A percentile compares a stretch with the other conserved stretches of the same genome.
Evolutionary conservation across 2,329 filamentous ascomycete genomes (phyloP).

Genomic region (Thermoascus crustaceus): DNA sequence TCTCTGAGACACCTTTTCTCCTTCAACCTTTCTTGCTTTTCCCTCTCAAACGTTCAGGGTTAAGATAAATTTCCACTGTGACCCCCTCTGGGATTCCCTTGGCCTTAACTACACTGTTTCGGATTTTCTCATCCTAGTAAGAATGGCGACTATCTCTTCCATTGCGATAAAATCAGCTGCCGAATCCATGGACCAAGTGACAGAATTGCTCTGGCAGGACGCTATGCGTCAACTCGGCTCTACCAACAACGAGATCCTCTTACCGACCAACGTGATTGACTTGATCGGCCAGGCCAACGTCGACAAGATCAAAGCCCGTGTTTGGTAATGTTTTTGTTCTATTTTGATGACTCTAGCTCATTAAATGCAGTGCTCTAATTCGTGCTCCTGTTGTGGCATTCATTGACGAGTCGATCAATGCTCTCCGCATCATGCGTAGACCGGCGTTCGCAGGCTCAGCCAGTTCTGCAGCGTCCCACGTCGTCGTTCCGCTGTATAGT

Average conservation of each 20-base stretch:
- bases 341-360: slow-evolving; percentile 8
- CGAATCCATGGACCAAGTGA: slow-evolving; percentile 10
- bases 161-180: slow-evolving; percentile 5
- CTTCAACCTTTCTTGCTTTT: slow-evolving; percentile 2
- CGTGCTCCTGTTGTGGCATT: slow-evolving; percentile 19
- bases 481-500: slow-evolving; percentile 8
- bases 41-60: slow-evolving; percentile 2
- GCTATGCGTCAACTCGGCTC: slow-evolving; percentile 19
- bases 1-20: slow-evolving; percentile 7
- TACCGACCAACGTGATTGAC: slow-evolving; percentile 23
- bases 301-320: slow-evolving; percentile 22
- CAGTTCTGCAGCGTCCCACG: slow-evolving; percentile 16
- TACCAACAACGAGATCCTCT: slow-evolving; percentile 25
- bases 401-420: slow-evolving; percentile 20
- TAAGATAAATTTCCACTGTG: too few species aligned
- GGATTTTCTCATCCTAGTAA: background rate
- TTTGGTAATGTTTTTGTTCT: slow-evolving; percentile 17
- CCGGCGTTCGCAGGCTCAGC: slow-evolving; percentile 17
- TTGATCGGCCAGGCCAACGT: slow-evolving; percentile 23
- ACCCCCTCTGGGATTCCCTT: background rate
- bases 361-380: slow-evolving; percentile 17
- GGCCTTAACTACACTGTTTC: background rate
- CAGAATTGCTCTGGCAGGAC: slow-evolving; percentile 25
- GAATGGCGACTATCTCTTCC: slow-evolving; percentile 10
- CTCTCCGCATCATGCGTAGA: slow-evolving; percentile 22